A percentile compares a stretch with the other conserved stretches of the same genome.
These are phyloP conservation scores for Byssoonygena ceratinophila DNA, from an alignment of 2,329 filamentous ascomycete genomes.

Conservation along the genomic window DNA sequence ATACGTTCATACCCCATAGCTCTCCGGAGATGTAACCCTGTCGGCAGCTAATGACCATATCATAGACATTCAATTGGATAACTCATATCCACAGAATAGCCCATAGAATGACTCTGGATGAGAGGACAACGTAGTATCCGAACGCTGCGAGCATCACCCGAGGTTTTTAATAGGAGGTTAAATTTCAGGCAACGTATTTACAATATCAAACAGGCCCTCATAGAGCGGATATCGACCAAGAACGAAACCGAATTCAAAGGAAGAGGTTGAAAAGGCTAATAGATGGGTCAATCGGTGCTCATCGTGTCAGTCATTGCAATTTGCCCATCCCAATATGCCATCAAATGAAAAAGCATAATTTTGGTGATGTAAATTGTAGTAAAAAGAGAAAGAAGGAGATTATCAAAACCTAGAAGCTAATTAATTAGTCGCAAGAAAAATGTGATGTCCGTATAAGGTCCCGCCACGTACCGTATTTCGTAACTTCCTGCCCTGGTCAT, in stretches of 20 bases:
- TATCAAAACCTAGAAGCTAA: neutral
- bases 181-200: neutral
- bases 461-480: constrained; percentile 65
- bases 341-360: neutral
- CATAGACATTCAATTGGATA: too few relatives aligned
- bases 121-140: too few relatives aligned
- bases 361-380: neutral
- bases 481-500: constrained; percentile 98
- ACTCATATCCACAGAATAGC: too few relatives aligned
- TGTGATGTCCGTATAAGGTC: neutral
- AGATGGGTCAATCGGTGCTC: neutral
- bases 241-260: neutral
- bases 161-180: neutral
- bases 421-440: neutral
- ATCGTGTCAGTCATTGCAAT: neutral
- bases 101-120: too few relatives aligned
- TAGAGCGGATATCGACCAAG: neutral
- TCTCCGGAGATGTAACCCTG: too few relatives aligned
- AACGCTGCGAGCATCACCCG: too few relatives aligned
- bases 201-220: neutral
- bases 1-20: too few relatives aligned
- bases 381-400: neutral
- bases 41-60: too few relatives aligned
- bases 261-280: neutral
- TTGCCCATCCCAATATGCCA: neutral